Evolutionary conservation across 139 green algal genomes (phyloP), one percentile per base, ranked within the genome.

Genomic region (Pleodorina starrii): DNA sequence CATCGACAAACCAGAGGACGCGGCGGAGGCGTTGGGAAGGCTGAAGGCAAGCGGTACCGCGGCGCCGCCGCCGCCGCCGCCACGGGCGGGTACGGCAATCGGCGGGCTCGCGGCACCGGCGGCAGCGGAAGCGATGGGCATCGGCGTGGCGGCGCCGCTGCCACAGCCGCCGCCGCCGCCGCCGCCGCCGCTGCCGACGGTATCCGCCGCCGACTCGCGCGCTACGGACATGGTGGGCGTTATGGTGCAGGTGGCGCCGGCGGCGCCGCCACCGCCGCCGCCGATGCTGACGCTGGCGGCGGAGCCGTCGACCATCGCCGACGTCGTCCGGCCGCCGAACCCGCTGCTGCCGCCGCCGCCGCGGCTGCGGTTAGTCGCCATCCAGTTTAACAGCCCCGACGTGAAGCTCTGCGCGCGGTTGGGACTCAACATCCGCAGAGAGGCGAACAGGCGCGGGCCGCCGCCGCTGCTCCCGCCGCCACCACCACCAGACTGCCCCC

Each of bases 351-450:
- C 27, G 16, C 2, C 0, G 57, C 1, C 79, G 19, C 40, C 11
- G 79, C 9, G 27, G 5, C 57, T 17, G 27, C 42, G 27, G 57
- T 40, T n/a, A 1, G 11, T 12, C 27, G 79, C 40, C 79, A 86
- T 86, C 21, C 79, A 36, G n/a, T 57, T 21, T 19, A 86, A 16
- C 40, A 86, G 54, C 27, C 79, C 79, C 40, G 40, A 57, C 9
- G 54, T 86, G 59, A 86, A 86, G 79, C 57, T 76, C 79, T 86
- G 79, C 5, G 79, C 57, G 4, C 79, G 79, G 27, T 35, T 46
- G 5, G 79, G 75, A 0, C 40, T 4, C 0, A 86, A 35, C 29
- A 86, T 57, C 72, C 40, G 63, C 63, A 73, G 35, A 19, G 63
- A 73, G n/a, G 46, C 42, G 27, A 86, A 75, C 40, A 72, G 79